Evolutionary conservation across 306 rosid genomes (phyloP).

Genomic region (Benincasa hispida): DNA sequence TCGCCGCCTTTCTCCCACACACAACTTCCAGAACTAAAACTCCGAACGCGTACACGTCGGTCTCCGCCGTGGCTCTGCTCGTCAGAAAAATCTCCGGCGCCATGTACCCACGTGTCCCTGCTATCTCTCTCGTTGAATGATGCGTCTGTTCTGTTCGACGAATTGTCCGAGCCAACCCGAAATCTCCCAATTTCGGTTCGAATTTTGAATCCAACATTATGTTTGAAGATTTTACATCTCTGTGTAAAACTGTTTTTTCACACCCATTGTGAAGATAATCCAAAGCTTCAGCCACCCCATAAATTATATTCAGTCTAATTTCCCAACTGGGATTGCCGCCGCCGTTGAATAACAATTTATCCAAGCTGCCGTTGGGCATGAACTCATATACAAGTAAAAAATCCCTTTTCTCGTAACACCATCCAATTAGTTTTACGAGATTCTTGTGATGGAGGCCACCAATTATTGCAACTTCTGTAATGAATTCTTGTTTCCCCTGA

Average conservation of each 20-base stretch:
- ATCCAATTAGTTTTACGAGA: neutral
- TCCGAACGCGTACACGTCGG: neutral
- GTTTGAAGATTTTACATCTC: too few species aligned
- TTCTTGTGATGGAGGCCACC: conserved; percentile 8
- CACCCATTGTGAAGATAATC: conserved; percentile 8
- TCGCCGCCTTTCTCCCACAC: neutral
- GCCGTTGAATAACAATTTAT: neutral
- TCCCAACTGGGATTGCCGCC: neutral
- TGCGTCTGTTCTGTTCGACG: neutral
- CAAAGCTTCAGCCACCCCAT: neutral
- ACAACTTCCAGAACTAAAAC: neutral
- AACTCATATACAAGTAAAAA: conserved; percentile 1
- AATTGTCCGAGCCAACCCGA: neutral
- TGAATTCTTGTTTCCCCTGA: conserved; percentile 31
- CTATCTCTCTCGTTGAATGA: neutral
- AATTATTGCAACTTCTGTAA: neutral
- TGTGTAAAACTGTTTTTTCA: neutral
- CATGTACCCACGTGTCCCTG: neutral
- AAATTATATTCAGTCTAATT: neutral
- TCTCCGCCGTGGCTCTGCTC: neutral
- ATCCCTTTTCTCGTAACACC: conserved; percentile 1
- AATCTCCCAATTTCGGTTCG: neutral
- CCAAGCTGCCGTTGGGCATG: conserved; percentile 5
- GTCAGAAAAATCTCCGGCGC: conserved; percentile 3
- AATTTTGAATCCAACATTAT: too few species aligned